Conservation (phyloP, 2,329 filamentous ascomycete species). For the Aspergillus sergii region DNA sequence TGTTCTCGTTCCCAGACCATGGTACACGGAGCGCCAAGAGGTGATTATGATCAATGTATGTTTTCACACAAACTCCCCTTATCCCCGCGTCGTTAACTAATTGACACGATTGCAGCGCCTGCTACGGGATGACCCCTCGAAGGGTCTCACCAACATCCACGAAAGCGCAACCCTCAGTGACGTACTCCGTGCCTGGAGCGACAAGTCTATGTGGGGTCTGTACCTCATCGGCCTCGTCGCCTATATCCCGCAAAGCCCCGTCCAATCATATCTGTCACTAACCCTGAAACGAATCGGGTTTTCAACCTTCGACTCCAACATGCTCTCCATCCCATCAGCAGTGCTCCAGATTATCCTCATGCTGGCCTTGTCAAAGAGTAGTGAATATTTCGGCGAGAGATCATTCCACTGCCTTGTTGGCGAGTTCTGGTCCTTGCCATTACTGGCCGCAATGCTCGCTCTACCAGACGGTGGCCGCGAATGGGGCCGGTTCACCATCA, state of each 20-base stretch:
- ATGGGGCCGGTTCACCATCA: constrained; percentile 54
- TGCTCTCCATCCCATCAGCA: constrained; percentile 33
- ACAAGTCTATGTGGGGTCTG: constrained; percentile 54
- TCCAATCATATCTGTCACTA: constrained; percentile 57
- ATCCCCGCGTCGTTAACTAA: neutral
- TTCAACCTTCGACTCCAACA: constrained; percentile 34
- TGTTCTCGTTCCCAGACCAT: constrained; percentile 22
- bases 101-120: constrained; percentile 39
- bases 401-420: constrained; percentile 55
- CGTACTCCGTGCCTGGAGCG: constrained; percentile 49
- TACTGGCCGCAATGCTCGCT: constrained; percentile 53
- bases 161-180: constrained; percentile 49
- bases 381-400: constrained; percentile 56
- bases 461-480: constrained; percentile 47
- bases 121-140: constrained; percentile 58
- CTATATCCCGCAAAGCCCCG: constrained; percentile 52
- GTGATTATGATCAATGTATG: constrained; percentile 32
- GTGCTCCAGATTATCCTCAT: constrained; percentile 55
- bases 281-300: constrained; percentile 46
- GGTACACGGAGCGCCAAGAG: constrained; percentile 33
- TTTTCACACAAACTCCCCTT: too few species aligned
- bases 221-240: constrained; percentile 51
- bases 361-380: constrained; percentile 49
- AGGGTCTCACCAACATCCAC: constrained; percentile 51
- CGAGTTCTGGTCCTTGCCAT: constrained; percentile 55